Evolutionary conservation across 2,329 filamentous ascomycete species (phyloP).

Genomic region (Xylariaceae sp.): DNA sequence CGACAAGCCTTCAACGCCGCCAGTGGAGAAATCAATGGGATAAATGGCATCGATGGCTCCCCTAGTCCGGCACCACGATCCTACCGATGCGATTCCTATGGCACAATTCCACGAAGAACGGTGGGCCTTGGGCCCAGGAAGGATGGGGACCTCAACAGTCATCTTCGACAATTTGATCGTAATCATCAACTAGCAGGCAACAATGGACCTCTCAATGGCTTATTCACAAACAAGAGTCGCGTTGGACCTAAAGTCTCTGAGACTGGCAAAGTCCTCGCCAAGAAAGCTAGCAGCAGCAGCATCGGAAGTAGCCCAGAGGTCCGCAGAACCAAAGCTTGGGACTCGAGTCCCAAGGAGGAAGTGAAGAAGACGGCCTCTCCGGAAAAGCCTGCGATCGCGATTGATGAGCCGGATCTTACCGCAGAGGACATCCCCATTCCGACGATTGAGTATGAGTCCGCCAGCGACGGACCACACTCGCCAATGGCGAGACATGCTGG

Average conservation of each 20-base stretch:
- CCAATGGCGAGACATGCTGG: slow-evolving; percentile 10
- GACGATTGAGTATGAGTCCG: slow-evolving; percentile 21
- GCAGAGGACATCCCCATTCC: slow-evolving; percentile 17
- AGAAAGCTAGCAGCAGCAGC: slow-evolving; percentile 32
- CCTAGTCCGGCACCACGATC: slow-evolving; percentile 28
- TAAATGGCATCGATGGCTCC: slow-evolving; percentile 21
- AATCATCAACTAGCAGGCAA: slow-evolving; percentile 21
- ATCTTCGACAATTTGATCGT: slow-evolving; percentile 27
- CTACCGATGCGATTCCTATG: slow-evolving; percentile 17
- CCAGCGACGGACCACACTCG: slow-evolving; percentile 18
- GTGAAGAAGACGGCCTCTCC: not conserved
- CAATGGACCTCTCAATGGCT: slow-evolving; percentile 23
- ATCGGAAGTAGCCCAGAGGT: slow-evolving; percentile 22
- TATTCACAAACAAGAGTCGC: slow-evolving; percentile 31
- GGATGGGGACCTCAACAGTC: slow-evolving; percentile 26
- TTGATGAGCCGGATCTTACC: not conserved
- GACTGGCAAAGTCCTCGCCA: slow-evolving; percentile 26
- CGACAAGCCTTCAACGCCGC: slow-evolving; percentile 25
- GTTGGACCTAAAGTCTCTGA: slow-evolving; percentile 33
- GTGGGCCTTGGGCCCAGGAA: slow-evolving; percentile 19
- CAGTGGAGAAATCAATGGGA: slow-evolving; percentile 20
- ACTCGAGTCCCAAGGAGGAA: slow-evolving; percentile 11
- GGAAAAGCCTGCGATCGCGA: not conserved
- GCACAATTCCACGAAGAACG: slow-evolving; percentile 6
- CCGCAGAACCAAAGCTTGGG: slow-evolving; percentile 14